phyloP scores from a whole-genome alignment of 2,329 filamentous ascomycete genomes.

The Colletotrichum scovillei region DNA sequence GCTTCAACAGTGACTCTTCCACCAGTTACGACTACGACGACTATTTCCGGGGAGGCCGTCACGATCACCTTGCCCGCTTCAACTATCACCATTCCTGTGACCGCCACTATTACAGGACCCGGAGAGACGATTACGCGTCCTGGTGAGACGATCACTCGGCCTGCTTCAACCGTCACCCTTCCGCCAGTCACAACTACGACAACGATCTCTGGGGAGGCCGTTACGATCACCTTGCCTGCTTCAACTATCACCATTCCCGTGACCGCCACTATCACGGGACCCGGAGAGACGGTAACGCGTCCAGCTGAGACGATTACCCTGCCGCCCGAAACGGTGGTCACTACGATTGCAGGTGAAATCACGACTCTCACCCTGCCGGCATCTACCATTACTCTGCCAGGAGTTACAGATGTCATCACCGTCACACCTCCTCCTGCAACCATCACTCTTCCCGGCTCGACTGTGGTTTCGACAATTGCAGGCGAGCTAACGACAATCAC shows the following conservation, averaged over 20 bases:
- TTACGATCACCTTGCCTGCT: conserved; percentile 13
- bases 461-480: conserved; percentile 41
- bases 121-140: too few species aligned
- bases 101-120: conserved; percentile 39
- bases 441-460: conserved; percentile 19
- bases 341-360: conserved; percentile 40
- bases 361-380: conserved; percentile 28
- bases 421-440: conserved; percentile 12
- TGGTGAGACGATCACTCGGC: too few species aligned
- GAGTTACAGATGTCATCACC: too few species aligned
- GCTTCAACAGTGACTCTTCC: conserved; percentile 11
- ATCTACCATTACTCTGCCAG: too few species aligned
- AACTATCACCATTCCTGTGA: conserved; percentile 37
- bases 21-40: background rate
- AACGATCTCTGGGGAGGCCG: background rate
- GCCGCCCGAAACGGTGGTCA: conserved; percentile 42
- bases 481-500: conserved; percentile 35
- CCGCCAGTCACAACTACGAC: conserved; percentile 12
- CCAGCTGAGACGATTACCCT: conserved; percentile 29
- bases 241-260: conserved; percentile 36
- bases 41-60: background rate
- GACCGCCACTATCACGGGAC: conserved; percentile 40
- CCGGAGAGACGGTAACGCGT: too few species aligned
- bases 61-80: conserved; percentile 14
- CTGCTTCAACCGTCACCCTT: conserved; percentile 6